A percentile compares a stretch with the other conserved stretches of the same genome.
phyloP scores from a whole-genome alignment of 192 early-diverging fungal genomes.

The Rhizophagus clarus region DNA sequence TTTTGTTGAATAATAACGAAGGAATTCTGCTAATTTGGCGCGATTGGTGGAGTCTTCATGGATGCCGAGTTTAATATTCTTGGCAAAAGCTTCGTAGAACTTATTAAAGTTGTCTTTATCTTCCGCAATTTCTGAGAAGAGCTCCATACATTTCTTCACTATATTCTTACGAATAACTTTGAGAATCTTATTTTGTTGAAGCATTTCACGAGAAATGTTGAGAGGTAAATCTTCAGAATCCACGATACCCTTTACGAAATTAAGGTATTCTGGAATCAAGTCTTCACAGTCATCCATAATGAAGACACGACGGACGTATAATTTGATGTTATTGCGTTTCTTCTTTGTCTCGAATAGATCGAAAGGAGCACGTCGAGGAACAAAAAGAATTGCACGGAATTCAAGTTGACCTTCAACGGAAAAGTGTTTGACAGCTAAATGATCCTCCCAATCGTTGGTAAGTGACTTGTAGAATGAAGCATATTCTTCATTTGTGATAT shows the following conservation, averaged over 20 bases:
- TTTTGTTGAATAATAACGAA: slow-evolving; percentile 99
- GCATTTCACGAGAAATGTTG: slow-evolving; percentile 99
- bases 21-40: slow-evolving; percentile 93
- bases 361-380: slow-evolving; percentile 96
- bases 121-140: slow-evolving; percentile 96
- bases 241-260: slow-evolving; percentile 99
- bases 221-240: slow-evolving; percentile 99
- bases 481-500: slow-evolving; percentile 97
- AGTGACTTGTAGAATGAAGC: slow-evolving; percentile 98
- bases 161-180: slow-evolving; percentile 99
- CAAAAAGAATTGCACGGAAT: slow-evolving; percentile 98
- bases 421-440: slow-evolving; percentile 97
- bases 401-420: slow-evolving; percentile 99
- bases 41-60: slow-evolving; percentile 99
- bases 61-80: slow-evolving; percentile 99
- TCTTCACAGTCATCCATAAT: slow-evolving; percentile 99
- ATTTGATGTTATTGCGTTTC: slow-evolving; percentile 99
- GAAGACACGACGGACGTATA: slow-evolving; percentile 99
- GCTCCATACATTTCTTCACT: slow-evolving; percentile 99
- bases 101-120: slow-evolving; percentile 99
- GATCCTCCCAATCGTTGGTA: slow-evolving; percentile 99
- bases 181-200: slow-evolving; percentile 99
- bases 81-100: slow-evolving; percentile 99
- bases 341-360: slow-evolving; percentile 98
- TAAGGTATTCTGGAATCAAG: slow-evolving; percentile 98